Base-by-base conservation (phyloP, 2,329 filamentous ascomycete genomes). In the Microdochium nivale region DNA sequence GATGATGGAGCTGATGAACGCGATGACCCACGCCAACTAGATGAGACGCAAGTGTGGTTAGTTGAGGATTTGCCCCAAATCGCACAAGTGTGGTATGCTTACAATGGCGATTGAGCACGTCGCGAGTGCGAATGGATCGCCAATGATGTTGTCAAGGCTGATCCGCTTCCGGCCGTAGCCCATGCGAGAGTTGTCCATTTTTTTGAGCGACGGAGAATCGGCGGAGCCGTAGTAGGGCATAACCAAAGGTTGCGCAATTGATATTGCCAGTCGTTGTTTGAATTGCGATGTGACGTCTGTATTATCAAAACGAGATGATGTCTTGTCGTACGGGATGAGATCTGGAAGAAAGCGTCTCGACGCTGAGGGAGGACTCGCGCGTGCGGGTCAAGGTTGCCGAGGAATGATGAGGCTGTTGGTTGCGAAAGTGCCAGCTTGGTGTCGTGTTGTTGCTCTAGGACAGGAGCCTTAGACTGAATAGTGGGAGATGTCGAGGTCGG, bases 11-110 rank as follows among this genome's bases (percentile, higher is more conserved):
- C 85, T 79, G 63, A 97, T 80, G 68, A 97, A 95, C 47, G 90
- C 83, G 63, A 99, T 96, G 59, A 96, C 70, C 94, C 94, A 99
- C 53, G 91, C 92, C 57, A 96, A 84, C 92, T 97, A 44, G n/a
- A 67, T 59, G 56, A 46, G 5, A 56, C 51, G 40, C 58, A 51
- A 59, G 60, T 60, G 51, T 56, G 57, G 53, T 59, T 56, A 54
- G 54, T 25, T 46, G n/a, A n/a, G 44, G n/a, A 23, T 16, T 4
- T 37, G 40, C 7, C 40, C 16, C 7, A 7, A 23, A 19, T 21
- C 19, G 14, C 21, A 23, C 19, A 44, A 48, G 43, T 30, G 27
- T 30, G 27, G 27, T 30, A 30, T 30, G 27, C 80, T 70, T 82
- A 96, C 92, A 65, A 88, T 78, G 56, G 87, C 83, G 68, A 97